A percentile compares a stretch with the other conserved stretches of the same genome.
phyloP scores from a whole-genome alignment of 345 rosid genomes.

The Eucalyptus marginata region DNA sequence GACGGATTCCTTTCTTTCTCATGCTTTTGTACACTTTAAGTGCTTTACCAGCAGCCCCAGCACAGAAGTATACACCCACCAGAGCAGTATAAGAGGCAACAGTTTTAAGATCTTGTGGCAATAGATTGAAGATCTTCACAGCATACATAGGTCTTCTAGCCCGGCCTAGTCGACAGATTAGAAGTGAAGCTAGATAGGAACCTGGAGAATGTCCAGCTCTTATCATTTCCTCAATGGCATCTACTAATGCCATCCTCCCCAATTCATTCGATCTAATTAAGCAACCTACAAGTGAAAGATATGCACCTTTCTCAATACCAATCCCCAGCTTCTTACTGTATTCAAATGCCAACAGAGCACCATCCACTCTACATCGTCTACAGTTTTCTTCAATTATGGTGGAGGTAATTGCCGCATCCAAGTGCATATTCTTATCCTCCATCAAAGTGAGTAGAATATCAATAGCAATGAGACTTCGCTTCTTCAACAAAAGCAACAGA shows the following conservation, averaged over 20 bases:
- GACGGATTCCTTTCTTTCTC: conserved; percentile 35
- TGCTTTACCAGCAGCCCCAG: conserved; percentile 66
- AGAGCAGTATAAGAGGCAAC: conserved; percentile 66
- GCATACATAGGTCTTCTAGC: conserved; percentile 69
- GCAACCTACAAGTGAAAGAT: conserved; percentile 46
- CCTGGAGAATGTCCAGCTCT: conserved; percentile 47
- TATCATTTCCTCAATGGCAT: conserved; percentile 41
- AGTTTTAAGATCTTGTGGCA: conserved; percentile 50
- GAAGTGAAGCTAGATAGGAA: conserved; percentile 41
- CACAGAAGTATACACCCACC: conserved; percentile 52
- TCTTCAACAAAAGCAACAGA: conserved; percentile 42
- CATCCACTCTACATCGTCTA: conserved; percentile 20
- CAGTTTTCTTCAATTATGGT: conserved; percentile 34
- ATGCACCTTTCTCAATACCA: conserved; percentile 36
- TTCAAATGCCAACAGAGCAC: conserved; percentile 54
- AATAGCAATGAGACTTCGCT: conserved; percentile 46
- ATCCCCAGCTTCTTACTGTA: conserved; percentile 41
- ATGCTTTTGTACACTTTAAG: conserved; percentile 45
- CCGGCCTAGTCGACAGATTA: conserved; percentile 58
- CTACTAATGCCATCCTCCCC: conserved; percentile 13
- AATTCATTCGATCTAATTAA: conserved; percentile 32
- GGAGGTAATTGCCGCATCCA: conserved; percentile 40
- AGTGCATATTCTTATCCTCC: conserved; percentile 14
- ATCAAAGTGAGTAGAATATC: conserved; percentile 36
- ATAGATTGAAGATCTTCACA: conserved; percentile 37